Conservation (phyloP, 768 basidiomycete species). For the Boletellus ananas region DNA sequence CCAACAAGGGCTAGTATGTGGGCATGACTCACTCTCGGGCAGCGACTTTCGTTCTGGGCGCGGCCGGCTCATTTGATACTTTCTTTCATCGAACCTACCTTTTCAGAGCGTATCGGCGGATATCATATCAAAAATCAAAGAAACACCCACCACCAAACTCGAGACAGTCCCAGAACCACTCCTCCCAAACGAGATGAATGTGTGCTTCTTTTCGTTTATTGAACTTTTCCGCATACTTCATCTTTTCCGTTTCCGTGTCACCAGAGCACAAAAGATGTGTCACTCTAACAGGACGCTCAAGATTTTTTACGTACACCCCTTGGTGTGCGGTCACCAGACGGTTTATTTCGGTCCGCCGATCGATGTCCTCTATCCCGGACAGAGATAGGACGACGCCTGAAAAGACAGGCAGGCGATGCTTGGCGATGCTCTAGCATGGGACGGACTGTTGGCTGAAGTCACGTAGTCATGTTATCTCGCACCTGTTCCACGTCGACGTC, state of each 20-base stretch:
- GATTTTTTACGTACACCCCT: slow-evolving; percentile 68
- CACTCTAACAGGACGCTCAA: slow-evolving; percentile 74
- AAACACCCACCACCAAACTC: slow-evolving; percentile 57
- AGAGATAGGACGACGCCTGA: slow-evolving; percentile 63
- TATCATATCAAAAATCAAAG: neutral
- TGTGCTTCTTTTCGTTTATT: slow-evolving; percentile 65
- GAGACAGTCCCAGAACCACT: slow-evolving; percentile 95
- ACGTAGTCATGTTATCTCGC: slow-evolving; percentile 9
- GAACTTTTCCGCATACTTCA: slow-evolving; percentile 74
- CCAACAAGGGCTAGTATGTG: neutral
- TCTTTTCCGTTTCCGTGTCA: slow-evolving; percentile 66
- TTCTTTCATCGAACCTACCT: slow-evolving; percentile 64
- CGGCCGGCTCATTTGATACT: slow-evolving; percentile 56
- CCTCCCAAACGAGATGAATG: slow-evolving; percentile 86
- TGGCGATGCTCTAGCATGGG: slow-evolving; percentile 46
- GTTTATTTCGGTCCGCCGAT: slow-evolving; percentile 60
- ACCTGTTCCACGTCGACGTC: slow-evolving; percentile 70
- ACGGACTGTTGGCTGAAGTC: neutral
- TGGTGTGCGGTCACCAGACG: slow-evolving; percentile 54
- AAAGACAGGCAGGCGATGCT: slow-evolving; percentile 72
- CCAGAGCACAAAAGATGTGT: slow-evolving; percentile 84
- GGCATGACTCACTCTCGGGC: slow-evolving; percentile 19
- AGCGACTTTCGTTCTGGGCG: slow-evolving; percentile 51
- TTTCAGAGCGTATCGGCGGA: neutral
- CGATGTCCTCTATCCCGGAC: slow-evolving; percentile 69